phyloP scores from a whole-genome alignment of 208 protist genomes.

The Strigomonas galati region DNA sequence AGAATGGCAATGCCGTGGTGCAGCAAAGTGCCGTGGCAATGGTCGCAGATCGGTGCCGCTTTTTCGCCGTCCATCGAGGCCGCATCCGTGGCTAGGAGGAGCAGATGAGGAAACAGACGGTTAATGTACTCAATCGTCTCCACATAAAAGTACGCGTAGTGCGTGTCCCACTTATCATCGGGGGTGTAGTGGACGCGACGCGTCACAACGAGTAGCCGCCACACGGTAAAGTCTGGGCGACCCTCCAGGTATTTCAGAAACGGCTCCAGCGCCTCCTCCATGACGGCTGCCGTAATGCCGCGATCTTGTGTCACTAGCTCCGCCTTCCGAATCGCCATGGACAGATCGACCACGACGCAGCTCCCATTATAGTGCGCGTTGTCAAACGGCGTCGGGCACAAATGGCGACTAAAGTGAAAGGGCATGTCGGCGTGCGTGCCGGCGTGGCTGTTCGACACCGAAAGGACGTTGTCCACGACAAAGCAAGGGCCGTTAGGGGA shows the following conservation, averaged over 20 bases:
- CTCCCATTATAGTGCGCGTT: constrained; percentile 67
- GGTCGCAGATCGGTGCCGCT: constrained; percentile 33
- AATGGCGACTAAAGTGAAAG: constrained; percentile 34
- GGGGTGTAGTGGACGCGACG: constrained; percentile 4
- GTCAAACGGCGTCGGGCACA: constrained; percentile 31
- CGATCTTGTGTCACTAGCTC: constrained; percentile 4
- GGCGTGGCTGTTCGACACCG: constrained; percentile 67
- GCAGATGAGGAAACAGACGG: constrained; percentile 43
- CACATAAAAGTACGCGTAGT: constrained; percentile 42
- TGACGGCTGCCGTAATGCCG: constrained; percentile 39
- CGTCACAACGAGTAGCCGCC: constrained; percentile 54
- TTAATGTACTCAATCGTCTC: constrained; percentile 44
- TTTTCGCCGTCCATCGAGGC: constrained; percentile 53
- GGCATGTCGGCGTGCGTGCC: constrained; percentile 76
- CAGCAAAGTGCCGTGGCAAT: constrained; percentile 47
- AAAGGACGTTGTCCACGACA: constrained; percentile 47
- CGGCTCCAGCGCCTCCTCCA: constrained; percentile 27
- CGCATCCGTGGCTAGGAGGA: constrained; percentile 68
- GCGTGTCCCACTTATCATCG: constrained; percentile 17
- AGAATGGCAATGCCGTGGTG: constrained; percentile 59
- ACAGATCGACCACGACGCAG: constrained; percentile 52
- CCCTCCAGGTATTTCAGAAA: constrained; percentile 15
- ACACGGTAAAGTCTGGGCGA: constrained; percentile 20
- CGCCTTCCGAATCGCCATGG: constrained; percentile 19
- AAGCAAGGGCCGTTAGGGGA: constrained; percentile 34